Evolutionary conservation across 2,329 filamentous ascomycete genomes (phyloP).

Genomic region (Camptophora hylomeconis): DNA sequence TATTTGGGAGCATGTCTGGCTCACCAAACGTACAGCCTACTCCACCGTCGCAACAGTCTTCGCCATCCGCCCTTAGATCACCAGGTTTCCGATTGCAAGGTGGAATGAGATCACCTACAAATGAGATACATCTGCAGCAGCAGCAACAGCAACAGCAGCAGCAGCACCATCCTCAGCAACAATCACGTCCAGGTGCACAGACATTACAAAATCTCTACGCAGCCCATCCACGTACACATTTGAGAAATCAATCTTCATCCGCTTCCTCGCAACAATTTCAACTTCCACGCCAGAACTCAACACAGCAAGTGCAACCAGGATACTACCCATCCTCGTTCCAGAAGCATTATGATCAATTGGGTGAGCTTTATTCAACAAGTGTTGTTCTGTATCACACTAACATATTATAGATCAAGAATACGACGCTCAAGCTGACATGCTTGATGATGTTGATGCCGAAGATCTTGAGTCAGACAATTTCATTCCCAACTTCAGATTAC

Average conservation of each 20-base stretch:
- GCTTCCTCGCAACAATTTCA: constrained; percentile 22
- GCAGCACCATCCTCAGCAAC: constrained; percentile 36
- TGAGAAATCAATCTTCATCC: too few relatives aligned
- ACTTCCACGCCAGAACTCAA: constrained; percentile 9
- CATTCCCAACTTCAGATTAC: constrained; percentile 36
- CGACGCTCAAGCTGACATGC: constrained; percentile 76
- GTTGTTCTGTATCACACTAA: too few relatives aligned
- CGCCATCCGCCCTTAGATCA: constrained; percentile 49
- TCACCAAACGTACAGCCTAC: constrained; percentile 48
- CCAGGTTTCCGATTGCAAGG: constrained; percentile 48
- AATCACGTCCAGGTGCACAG: too few relatives aligned
- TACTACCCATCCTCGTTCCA: constrained; percentile 85
- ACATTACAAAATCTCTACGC: constrained; percentile 18
- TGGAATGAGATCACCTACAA: constrained; percentile 48
- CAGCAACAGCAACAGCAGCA: constrained; percentile 30
- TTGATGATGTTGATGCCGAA: constrained; percentile 64
- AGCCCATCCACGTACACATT: too few relatives aligned
- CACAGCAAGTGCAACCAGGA: constrained; percentile 28
- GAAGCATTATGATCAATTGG: constrained; percentile 88
- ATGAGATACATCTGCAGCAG: constrained; percentile 41
- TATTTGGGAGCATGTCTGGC: constrained; percentile 13
- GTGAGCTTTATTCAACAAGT: constrained; percentile 59
- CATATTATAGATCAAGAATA: constrained; percentile 89
- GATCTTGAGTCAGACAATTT: constrained; percentile 59
- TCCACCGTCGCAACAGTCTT: constrained; percentile 63